Percentiles rank a stretch among this genome's conserved stretches.
phyloP scores from a whole-genome alignment of 176 grass and related monocot genomes.

The Carex myosuroides region DNA sequence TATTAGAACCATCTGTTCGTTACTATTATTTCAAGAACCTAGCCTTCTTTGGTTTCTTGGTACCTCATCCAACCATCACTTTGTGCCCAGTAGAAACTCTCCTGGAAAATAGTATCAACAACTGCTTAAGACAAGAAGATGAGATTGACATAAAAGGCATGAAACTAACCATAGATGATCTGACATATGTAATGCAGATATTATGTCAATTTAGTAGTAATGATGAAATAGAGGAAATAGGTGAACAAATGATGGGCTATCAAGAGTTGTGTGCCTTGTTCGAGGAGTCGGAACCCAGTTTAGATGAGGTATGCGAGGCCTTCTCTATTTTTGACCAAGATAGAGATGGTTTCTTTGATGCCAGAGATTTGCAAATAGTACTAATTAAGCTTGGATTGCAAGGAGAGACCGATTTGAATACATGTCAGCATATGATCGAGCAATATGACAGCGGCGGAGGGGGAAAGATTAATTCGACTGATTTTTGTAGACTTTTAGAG shows the following conservation, averaged over 20 bases:
- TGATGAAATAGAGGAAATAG: background rate
- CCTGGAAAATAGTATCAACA: background rate
- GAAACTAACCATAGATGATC: background rate
- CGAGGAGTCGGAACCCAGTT: conserved; percentile 66
- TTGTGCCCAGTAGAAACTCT: background rate
- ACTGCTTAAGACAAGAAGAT: background rate
- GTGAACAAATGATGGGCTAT: conserved; percentile 3
- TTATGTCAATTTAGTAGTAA: background rate
- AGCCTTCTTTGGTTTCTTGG: background rate
- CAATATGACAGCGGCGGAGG: background rate
- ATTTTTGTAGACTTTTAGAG: conserved; percentile 30
- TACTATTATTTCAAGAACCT: background rate
- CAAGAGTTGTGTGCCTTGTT: conserved; percentile 35
- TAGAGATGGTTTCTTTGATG: conserved; percentile 60
- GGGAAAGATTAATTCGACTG: conserved; percentile 19
- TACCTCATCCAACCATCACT: background rate
- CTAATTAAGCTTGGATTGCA: conserved; percentile 39
- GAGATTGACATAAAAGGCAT: background rate
- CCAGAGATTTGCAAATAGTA: conserved; percentile 38
- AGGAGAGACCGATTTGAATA: conserved; percentile 18
- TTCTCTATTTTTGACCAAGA: conserved; percentile 66
- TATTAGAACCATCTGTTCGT: background rate
- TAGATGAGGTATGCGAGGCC: conserved; percentile 44
- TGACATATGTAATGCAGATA: background rate
- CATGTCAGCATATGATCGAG: conserved; percentile 50